phyloP scores from a whole-genome alignment of 164 flowering plant species.

The Litsea cubeba region DNA sequence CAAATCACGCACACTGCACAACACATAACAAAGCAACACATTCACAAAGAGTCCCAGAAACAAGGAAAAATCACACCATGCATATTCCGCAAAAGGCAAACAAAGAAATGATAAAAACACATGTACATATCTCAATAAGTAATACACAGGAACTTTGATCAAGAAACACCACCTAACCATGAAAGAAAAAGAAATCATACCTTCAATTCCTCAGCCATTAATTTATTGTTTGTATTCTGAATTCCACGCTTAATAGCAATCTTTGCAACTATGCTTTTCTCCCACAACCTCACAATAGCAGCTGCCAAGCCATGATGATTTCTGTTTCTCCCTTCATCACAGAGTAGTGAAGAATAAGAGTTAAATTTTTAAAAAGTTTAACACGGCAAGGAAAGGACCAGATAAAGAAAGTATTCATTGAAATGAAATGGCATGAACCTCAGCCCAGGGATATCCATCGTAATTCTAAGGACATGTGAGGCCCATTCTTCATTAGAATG shows the following conservation, averaged over 20 bases:
- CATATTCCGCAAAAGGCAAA: too few relatives aligned
- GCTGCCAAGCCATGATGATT: constrained; percentile 92
- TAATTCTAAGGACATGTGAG: not conserved
- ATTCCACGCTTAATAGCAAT: constrained; percentile 97
- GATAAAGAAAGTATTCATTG: not conserved
- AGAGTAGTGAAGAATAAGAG: constrained; percentile 6
- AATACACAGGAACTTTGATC: not conserved
- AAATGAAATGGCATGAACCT: not conserved
- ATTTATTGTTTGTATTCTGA: constrained; percentile 92
- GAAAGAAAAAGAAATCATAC: constrained; percentile 22
- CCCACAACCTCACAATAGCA: constrained; percentile 92
- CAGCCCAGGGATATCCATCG: not conserved
- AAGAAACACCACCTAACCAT: too few relatives aligned
- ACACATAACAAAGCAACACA: too few relatives aligned
- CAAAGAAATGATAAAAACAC: too few relatives aligned
- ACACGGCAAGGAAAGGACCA: not conserved
- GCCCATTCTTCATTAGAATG: not conserved
- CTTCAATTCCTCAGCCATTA: constrained; percentile 96
- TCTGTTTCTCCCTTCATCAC: constrained; percentile 77
- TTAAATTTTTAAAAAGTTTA: not conserved
- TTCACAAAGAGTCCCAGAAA: too few relatives aligned
- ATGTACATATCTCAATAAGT: not conserved
- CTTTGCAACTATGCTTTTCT: constrained; percentile 82
- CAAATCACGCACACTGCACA: too few relatives aligned
- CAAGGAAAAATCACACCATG: too few relatives aligned